Percentiles rank a stretch among this genome's conserved stretches.
phyloP scores from a whole-genome alignment of 306 rosid species.

The Canavalia gladiata region DNA sequence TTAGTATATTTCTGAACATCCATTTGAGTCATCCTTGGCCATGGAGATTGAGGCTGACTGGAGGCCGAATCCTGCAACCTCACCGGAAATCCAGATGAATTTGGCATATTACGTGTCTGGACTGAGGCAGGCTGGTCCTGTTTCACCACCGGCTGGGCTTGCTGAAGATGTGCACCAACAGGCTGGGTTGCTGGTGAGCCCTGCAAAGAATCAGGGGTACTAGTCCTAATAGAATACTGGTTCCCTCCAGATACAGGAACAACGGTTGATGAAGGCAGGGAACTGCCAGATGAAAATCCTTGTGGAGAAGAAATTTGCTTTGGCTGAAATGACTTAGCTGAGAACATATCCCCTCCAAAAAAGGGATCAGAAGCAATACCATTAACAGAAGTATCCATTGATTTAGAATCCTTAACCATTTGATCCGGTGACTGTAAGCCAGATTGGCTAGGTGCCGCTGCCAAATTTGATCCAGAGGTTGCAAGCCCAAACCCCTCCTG shows the following conservation, averaged over 20 bases:
- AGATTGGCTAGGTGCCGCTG: conserved; percentile 63
- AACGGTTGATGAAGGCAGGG: conserved; percentile 58
- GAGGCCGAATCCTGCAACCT: conserved; percentile 69
- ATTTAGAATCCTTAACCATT: conserved; percentile 60
- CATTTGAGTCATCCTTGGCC: conserved; percentile 90
- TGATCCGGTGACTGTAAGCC: conserved; percentile 61
- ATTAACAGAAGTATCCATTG: conserved; percentile 60
- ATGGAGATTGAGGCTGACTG: conserved; percentile 68
- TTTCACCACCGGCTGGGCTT: conserved; percentile 57
- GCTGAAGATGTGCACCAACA: conserved; percentile 64
- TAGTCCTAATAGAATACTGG: conserved; percentile 62
- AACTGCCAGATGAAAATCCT: conserved; percentile 57
- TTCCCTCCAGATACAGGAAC: conserved; percentile 65
- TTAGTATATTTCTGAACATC: conserved; percentile 90
- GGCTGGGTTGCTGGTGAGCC: conserved; percentile 63
- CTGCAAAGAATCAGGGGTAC: conserved; percentile 59
- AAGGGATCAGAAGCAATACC: conserved; percentile 71
- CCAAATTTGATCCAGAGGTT: conserved; percentile 63
- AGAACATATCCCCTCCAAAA: conserved; percentile 82
- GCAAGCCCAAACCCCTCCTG: conserved; percentile 68
- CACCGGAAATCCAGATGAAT: conserved; percentile 59
- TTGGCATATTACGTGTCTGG: conserved; percentile 52
- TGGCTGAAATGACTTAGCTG: conserved; percentile 67
- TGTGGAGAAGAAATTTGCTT: conserved; percentile 64
- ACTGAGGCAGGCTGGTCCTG: conserved; percentile 61